phyloP scores from a whole-genome alignment of 768 basidiomycete genomes.

The Suillus plorans region DNA sequence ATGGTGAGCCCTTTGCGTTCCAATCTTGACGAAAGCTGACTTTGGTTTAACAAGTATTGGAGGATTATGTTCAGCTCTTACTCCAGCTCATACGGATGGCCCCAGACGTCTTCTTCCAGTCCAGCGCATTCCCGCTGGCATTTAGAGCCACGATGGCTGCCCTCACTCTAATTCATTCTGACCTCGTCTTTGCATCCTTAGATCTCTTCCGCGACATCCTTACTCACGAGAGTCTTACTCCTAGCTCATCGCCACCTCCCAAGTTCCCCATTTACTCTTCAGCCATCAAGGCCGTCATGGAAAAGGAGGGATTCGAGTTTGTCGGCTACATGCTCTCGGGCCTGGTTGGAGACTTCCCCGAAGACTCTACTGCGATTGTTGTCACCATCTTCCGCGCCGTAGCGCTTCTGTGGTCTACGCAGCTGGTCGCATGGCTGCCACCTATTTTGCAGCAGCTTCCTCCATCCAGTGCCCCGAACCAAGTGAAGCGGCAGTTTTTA shows the following conservation, averaged over 20 bases:
- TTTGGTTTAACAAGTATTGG: slow-evolving; percentile 63
- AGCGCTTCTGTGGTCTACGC: slow-evolving; percentile 62
- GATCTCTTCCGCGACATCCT: slow-evolving; percentile 78
- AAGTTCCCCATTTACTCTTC: slow-evolving; percentile 63
- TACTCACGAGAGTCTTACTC: slow-evolving; percentile 66
- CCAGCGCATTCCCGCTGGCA: slow-evolving; percentile 72
- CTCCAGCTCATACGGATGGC: slow-evolving; percentile 62
- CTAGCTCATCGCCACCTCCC: slow-evolving; percentile 49
- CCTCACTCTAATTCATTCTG: slow-evolving; percentile 79
- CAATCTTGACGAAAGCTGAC: slow-evolving; percentile 8
- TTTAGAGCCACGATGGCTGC: slow-evolving; percentile 77
- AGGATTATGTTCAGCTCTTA: slow-evolving; percentile 88
- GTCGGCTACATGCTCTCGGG: slow-evolving; percentile 71
- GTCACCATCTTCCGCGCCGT: slow-evolving; percentile 77
- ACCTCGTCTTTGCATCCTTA: slow-evolving; percentile 78
- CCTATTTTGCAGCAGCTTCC: slow-evolving; percentile 72
- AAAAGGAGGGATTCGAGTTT: slow-evolving; percentile 73
- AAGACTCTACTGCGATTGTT: slow-evolving; percentile 72
- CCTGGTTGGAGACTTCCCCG: slow-evolving; percentile 84
- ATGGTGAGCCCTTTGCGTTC: slow-evolving; percentile 58
- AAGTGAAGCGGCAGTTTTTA: slow-evolving; percentile 72
- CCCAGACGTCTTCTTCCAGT: slow-evolving; percentile 79
- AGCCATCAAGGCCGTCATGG: slow-evolving; percentile 59
- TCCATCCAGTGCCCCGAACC: slow-evolving; percentile 52
- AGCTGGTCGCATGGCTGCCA: slow-evolving; percentile 73